Evolutionary conservation across 1,139 yeast species (phyloP), one percentile per base, ranked within the genome.

Genomic region (Meyerozyma guilliermondii): DNA sequence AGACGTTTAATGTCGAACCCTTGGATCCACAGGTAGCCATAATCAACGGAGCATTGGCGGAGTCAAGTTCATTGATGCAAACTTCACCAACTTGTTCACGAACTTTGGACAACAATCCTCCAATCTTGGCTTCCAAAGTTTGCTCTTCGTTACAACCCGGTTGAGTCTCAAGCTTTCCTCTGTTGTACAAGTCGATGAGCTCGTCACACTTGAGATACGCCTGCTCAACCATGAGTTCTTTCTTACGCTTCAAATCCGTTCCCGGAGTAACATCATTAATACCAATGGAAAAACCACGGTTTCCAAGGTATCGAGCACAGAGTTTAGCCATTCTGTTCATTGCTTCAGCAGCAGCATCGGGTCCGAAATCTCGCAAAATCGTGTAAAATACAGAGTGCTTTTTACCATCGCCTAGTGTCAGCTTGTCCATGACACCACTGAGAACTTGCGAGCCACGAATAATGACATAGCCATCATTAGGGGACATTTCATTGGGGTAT

Each of bases 21-120:
- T 94, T 94, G 40, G 98, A 92, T 54, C 99, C 99, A 77, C 98
- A 92, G 1, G 96, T 88, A 9, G 98, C 98, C 99, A 94, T 94
- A 60, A 94, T 91, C 59, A 94, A 78, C 34, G 98, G 98, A 30
- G 98, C 96, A 63, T 94, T 94, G 38, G 89, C 79, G 43, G 86
- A 79, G 52, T 88, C 97, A 48, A 94, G 71, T 63, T 92, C 98
- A 45, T 76, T 79, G 58, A 94, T 91, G 74, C 98, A 94, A 46
- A 89, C 96, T 52, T 92, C 98, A 63, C 98, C 99, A 23, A 92
- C 98, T 65, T 94, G 96, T 73, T 92, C 98, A 78, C 99, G 84
- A 44, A 94, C 98, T 60, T 91, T 92, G 17, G 98, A 92, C 50
- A 94, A 71, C 37, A 92, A 69, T 51, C 98, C 98, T 66, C 97